These are phyloP conservation scores for Luvunga scandens DNA, from an alignment of 345 rosid genomes.

Conservation along the genomic window DNA sequence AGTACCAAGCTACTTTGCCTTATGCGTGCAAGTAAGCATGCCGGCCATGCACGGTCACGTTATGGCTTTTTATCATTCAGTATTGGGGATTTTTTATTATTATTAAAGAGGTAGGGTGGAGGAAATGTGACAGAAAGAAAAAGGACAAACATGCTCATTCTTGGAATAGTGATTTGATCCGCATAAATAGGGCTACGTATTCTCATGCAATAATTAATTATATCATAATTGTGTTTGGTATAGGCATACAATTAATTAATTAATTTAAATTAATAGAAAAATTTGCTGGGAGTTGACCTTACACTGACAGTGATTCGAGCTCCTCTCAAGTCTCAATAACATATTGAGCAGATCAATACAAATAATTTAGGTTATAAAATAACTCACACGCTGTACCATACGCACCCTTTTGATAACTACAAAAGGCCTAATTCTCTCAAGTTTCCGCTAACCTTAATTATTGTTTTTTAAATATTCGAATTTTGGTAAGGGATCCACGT, in stretches of 20 bases:
- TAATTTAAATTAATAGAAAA: slow-evolving; percentile 10
- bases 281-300: slow-evolving; percentile 37
- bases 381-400: slow-evolving; percentile 20
- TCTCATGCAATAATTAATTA: slow-evolving; percentile 16
- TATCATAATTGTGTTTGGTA: not conserved
- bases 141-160: slow-evolving; percentile 47
- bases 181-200: slow-evolving; percentile 25
- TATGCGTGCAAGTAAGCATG: not conserved
- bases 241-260: slow-evolving; percentile 1
- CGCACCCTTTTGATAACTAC: slow-evolving; percentile 8
- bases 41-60: too few species aligned
- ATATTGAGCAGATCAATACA: slow-evolving; percentile 8
- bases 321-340: slow-evolving; percentile 21
- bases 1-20: not conserved
- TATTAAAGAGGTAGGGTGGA: not conserved
- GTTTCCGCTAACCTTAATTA: slow-evolving; percentile 1
- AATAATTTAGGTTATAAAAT: slow-evolving; percentile 3
- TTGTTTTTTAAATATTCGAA: not conserved
- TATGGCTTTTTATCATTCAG: not conserved
- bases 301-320: slow-evolving; percentile 9
- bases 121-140: not conserved
- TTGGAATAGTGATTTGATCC: slow-evolving; percentile 33
- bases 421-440: slow-evolving; percentile 13
- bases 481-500: not conserved
- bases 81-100: too few species aligned